A percentile compares a stretch with the other conserved stretches of the same genome.
These are phyloP conservation scores for Pseudocercospora cruenta DNA, from an alignment of 2,329 filamentous ascomycete species.

Conservation along the genomic window DNA sequence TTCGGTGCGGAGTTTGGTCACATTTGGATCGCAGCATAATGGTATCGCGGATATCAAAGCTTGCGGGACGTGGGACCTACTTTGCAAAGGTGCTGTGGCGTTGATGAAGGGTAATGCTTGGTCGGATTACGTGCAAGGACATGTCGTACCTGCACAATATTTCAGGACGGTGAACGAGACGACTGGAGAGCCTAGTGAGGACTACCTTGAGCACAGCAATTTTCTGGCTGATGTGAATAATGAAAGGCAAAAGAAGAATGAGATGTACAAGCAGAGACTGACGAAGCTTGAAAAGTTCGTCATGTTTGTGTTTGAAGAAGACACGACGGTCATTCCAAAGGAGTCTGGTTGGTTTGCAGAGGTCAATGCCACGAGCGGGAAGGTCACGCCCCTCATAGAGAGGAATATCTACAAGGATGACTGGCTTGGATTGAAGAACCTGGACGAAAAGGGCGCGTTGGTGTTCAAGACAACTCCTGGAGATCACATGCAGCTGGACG, in stretches of 20 bases:
- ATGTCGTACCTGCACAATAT: constrained; percentile 91
- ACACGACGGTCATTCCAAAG: constrained; percentile 84
- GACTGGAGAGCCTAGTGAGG: constrained; percentile 59
- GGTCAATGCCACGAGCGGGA: constrained; percentile 68
- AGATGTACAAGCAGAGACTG: constrained; percentile 72
- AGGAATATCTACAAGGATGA: constrained; percentile 81
- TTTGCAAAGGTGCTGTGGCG: constrained; percentile 80
- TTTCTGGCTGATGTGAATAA: constrained; percentile 97
- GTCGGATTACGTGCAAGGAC: constrained; percentile 74
- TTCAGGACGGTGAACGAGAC: constrained; percentile 69
- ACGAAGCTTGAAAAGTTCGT: constrained; percentile 73
- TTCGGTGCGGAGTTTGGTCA: constrained; percentile 76
- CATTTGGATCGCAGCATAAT: constrained; percentile 89
- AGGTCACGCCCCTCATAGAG: constrained; percentile 68
- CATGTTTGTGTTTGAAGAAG: constrained; percentile 87
- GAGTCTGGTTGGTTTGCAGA: constrained; percentile 91
- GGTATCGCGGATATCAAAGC: constrained; percentile 82
- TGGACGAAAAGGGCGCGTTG: constrained; percentile 80
- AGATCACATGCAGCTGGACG: constrained; percentile 78
- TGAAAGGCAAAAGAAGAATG: constrained; percentile 75
- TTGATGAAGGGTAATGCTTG: constrained; percentile 81
- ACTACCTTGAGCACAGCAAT: constrained; percentile 79
- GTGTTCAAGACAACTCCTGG: constrained; percentile 74
- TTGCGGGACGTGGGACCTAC: constrained; percentile 72
- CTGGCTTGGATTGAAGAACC: constrained; percentile 81